A percentile compares a stretch with the other conserved stretches of the same genome.
phyloP scores from a whole-genome alignment of 2,329 filamentous ascomycete genomes.

The Aureobasidium subglaciale region DNA sequence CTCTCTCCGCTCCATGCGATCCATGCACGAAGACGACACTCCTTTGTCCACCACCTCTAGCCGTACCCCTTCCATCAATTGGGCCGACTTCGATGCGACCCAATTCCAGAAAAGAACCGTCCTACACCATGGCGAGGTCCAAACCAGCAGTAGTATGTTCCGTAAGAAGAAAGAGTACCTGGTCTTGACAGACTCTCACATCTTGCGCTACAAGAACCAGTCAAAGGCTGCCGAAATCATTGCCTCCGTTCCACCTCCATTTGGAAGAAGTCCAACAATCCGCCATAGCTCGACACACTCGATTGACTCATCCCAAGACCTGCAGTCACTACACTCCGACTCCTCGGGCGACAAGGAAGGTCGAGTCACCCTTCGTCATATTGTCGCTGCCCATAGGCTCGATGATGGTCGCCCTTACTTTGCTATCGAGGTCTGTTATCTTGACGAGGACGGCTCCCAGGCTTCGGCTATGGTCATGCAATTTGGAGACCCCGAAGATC shows the following conservation, averaged over 20 bases:
- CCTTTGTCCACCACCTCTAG: constrained; percentile 44
- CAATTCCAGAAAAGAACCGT: constrained; percentile 38
- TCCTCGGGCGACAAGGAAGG: constrained; percentile 48
- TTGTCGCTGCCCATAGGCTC: constrained; percentile 59
- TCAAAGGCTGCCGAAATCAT: constrained; percentile 59
- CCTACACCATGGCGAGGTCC: constrained; percentile 61
- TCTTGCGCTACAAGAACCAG: constrained; percentile 63
- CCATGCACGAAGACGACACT: constrained; percentile 47
- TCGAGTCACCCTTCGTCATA: constrained; percentile 56
- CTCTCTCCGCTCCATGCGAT: constrained; percentile 48
- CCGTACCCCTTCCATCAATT: constrained; percentile 42
- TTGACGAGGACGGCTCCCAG: constrained; percentile 58
- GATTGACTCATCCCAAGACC: constrained; percentile 54
- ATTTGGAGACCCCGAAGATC: constrained; percentile 56
- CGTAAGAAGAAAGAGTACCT: constrained; percentile 66
- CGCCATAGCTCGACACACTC: constrained; percentile 54
- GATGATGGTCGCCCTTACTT: constrained; percentile 62
- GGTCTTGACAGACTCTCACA: constrained; percentile 61
- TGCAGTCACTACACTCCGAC: constrained; percentile 46
- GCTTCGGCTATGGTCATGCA: constrained; percentile 58
- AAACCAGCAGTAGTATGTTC: constrained; percentile 63
- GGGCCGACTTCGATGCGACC: constrained; percentile 25
- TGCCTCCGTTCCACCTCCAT: constrained; percentile 31
- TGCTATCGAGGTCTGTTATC: constrained; percentile 59
- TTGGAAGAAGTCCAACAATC: constrained; percentile 37